Conservation (phyloP, 176 grass and related monocot species). For the Phragmites australis region DNA sequence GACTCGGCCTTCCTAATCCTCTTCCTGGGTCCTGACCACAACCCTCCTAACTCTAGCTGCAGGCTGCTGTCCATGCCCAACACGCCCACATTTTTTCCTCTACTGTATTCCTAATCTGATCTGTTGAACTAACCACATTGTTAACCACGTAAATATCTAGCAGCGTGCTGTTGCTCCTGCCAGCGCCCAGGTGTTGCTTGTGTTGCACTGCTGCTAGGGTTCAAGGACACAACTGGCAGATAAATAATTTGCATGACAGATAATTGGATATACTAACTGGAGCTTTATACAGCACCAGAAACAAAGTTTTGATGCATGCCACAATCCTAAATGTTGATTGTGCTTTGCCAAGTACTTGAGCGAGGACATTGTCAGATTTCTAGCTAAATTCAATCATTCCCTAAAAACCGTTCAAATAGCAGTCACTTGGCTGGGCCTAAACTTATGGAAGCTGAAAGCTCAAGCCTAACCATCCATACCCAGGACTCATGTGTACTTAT, state of each 20-base stretch:
- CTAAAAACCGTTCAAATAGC: background rate
- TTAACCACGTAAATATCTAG: background rate
- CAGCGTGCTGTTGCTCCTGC: background rate
- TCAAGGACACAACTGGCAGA: background rate
- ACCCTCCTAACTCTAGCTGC: background rate
- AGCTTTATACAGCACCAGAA: background rate
- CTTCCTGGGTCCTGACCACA: background rate
- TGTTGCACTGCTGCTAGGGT: background rate
- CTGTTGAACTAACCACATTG: background rate
- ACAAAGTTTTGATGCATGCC: background rate
- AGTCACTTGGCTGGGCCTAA: background rate
- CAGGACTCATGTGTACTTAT: background rate
- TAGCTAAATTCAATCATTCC: background rate
- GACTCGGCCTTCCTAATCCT: background rate
- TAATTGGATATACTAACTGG: background rate
- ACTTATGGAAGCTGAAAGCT: background rate
- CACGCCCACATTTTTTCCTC: background rate
- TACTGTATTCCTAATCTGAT: background rate
- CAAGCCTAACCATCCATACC: background rate
- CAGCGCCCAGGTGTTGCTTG: background rate
- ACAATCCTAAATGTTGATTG: background rate
- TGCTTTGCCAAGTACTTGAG: background rate
- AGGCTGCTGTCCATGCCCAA: background rate
- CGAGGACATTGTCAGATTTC: background rate
- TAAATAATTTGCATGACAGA: background rate